Evolutionary conservation across 2,329 filamentous ascomycete genomes (phyloP).

Genomic region (Aschersonia sp.): DNA sequence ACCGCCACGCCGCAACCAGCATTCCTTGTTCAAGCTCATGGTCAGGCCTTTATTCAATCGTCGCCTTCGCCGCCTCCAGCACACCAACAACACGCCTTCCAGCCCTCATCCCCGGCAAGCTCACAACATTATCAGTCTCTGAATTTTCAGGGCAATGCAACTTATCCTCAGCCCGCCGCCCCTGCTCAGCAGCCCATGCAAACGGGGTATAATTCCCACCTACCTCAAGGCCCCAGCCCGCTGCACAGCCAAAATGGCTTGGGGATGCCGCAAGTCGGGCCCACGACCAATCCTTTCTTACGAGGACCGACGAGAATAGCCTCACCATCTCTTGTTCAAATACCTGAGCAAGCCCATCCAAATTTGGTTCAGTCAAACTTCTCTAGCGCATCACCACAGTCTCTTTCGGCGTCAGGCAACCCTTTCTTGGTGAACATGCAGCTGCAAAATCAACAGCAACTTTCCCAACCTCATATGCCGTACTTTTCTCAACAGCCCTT

Average conservation of each 20-base stretch:
- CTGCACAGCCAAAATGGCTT: constrained; percentile 20
- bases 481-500: constrained; percentile 7
- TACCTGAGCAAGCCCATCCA: constrained; percentile 35
- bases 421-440: constrained; percentile 20
- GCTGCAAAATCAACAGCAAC: constrained; percentile 13
- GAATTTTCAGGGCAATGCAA: constrained; percentile 26
- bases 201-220: constrained; percentile 38
- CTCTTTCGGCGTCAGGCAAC: constrained; percentile 17
- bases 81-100: constrained; percentile 20
- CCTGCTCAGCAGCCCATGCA: constrained; percentile 20
- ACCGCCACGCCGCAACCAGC: constrained; percentile 39
- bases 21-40: constrained; percentile 52
- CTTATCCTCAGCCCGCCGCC: constrained; percentile 23
- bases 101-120: constrained; percentile 26
- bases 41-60: constrained; percentile 21
- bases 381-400: constrained; percentile 15
- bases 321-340: constrained; percentile 33
- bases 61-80: background rate
- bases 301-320: constrained; percentile 35
- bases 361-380: constrained; percentile 30
- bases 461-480: constrained; percentile 6
- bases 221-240: constrained; percentile 21
- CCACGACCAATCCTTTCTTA: constrained; percentile 32
- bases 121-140: constrained; percentile 24
- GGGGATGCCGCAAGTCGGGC: constrained; percentile 20